phyloP scores from a whole-genome alignment of 495 filamentous ascomycete genomes.

The Penicillium nucicola region DNA sequence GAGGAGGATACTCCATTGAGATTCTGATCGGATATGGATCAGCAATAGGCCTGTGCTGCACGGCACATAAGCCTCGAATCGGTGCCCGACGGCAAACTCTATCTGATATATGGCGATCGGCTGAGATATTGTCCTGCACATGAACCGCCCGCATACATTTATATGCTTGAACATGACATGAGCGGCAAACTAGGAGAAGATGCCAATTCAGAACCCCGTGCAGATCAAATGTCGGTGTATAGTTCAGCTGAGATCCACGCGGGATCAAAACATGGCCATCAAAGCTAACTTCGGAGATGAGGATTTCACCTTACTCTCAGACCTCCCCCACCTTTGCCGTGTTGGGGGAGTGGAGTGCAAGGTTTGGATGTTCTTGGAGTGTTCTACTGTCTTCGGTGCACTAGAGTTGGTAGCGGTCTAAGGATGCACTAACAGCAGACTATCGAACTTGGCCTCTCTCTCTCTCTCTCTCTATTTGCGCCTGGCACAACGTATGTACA shows the following conservation, averaged over 20 bases:
- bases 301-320: constrained; percentile 17
- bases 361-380: constrained; percentile 6
- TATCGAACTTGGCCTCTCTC: constrained; percentile 3
- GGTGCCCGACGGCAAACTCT: constrained; percentile 12
- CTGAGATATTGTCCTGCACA: no score
- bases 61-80: constrained; percentile 13
- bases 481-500: background rate
- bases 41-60: constrained; percentile 3
- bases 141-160: no score
- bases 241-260: background rate
- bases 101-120: constrained; percentile 2
- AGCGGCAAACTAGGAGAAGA: background rate
- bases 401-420: background rate
- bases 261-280: background rate
- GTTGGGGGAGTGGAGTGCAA: constrained; percentile 8
- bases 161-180: background rate
- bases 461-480: background rate
- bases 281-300: no score
- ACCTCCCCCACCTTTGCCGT: constrained; percentile 10
- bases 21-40: background rate
- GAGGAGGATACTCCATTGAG: background rate
- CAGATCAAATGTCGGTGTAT: background rate
- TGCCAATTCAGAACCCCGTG: no score
- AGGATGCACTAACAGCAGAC: background rate
- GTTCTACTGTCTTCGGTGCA: constrained; percentile 11